Base-by-base conservation (phyloP, 108 stramenopile species). In the Cyclotella choctawhatcheeana region DNA sequence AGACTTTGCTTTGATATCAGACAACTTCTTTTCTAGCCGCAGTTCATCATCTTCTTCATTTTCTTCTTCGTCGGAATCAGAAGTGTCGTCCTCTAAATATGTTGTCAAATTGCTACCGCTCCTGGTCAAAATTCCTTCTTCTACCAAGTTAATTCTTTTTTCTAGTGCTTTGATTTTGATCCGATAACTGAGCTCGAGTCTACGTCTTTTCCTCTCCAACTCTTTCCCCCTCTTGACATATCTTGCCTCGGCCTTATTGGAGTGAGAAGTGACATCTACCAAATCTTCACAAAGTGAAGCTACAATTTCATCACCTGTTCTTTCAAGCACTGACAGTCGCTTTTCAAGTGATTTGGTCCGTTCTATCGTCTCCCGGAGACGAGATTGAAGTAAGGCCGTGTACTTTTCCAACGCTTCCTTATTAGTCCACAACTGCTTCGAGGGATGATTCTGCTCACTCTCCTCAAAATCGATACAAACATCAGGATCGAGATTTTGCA, bases 301-400 rank as follows among this genome's bases (percentile, higher is more conserved):
- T n/a, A 81, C 69, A 24, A 81, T 81, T 26, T 81, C 80, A 74
- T 81, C 80, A 0, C 80, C 80, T 25, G 80, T 72, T 24, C 70
- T 66, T 69, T 81, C 80, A 20, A 81, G 54, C 25, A 81, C 73
- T 5, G 43, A 47, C 21, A 81, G 48, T 0, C 80, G 80, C 30
- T 81, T 81, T 32, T 81, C 80, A 22, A 74, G 63, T 5, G 73
- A 74, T 18, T 69, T 68, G 8, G 68, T 74, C 16, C 69, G 44
- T 60, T 81, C 80, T 21, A 70, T 37, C 25, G 69, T 65, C 34
- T 81, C 69, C 24, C 68, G 63, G 4, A 74, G 51, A 64, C 79
- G 72, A 16, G 48, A 30, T 69, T 81, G 79, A 13, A 81, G 56
- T 1, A 59, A 74, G 10, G 53, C 29, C 24, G 51, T 47, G n/a